These are phyloP conservation scores for Cercospora canescens DNA, from an alignment of 2,329 filamentous ascomycete genomes.

Conservation along the genomic window DNA sequence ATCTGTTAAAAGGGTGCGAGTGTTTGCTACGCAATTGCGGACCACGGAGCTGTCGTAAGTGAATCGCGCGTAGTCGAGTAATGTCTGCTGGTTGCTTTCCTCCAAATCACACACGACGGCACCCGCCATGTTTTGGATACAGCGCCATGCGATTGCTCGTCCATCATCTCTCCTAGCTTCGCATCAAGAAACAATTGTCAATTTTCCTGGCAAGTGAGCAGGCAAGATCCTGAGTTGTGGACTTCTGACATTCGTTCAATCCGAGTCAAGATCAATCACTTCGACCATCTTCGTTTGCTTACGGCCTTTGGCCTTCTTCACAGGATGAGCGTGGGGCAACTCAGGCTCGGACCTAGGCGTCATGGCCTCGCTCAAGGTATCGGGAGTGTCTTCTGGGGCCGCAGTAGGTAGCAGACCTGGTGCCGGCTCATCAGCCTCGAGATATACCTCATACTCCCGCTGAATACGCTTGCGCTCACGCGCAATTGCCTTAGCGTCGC, in stretches of 20 bases:
- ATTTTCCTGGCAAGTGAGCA: not conserved
- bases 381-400: slow-evolving; percentile 17
- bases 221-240: not conserved
- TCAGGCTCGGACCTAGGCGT: slow-evolving; percentile 19
- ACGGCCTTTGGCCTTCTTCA: slow-evolving; percentile 5
- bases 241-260: not conserved
- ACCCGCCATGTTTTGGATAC: no score
- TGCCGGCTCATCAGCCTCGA: not conserved
- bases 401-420: not conserved
- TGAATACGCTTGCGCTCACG: slow-evolving; percentile 19
- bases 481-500: slow-evolving; percentile 12
- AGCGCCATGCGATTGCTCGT: not conserved
- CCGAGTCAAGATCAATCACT: slow-evolving; percentile 5
- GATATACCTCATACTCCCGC: slow-evolving; percentile 11
- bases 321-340: not conserved
- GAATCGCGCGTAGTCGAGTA: no score
- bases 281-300: slow-evolving; percentile 4
- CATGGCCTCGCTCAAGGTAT: slow-evolving; percentile 24
- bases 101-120: not conserved
- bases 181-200: not conserved
- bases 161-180: not conserved
- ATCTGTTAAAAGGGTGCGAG: not conserved
- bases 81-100: no score
- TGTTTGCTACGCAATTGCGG: not conserved
- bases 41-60: no score